phyloP scores from a whole-genome alignment of 2,329 filamentous ascomycete genomes.

The Xylaria sp. region DNA sequence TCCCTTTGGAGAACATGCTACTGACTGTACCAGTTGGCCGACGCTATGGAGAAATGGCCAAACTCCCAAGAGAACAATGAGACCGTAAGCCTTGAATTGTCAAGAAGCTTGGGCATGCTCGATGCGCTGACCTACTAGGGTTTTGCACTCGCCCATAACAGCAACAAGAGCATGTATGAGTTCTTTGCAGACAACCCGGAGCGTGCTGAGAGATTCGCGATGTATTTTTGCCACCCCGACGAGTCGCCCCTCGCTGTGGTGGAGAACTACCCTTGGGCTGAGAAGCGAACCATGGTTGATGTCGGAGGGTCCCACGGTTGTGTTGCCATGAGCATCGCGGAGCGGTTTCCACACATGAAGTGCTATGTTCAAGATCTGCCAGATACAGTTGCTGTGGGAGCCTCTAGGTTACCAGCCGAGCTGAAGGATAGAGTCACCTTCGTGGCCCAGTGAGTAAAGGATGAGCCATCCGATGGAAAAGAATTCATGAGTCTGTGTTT shows the following conservation, averaged over 20 bases:
- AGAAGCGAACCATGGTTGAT: constrained; percentile 25
- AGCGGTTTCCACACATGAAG: constrained; percentile 24
- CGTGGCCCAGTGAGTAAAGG: constrained; percentile 17
- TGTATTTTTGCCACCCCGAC: constrained; percentile 18
- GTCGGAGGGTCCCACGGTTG: constrained; percentile 27
- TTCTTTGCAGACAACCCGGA: constrained; percentile 22
- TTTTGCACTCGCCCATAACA: constrained; percentile 25
- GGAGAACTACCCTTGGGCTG: constrained; percentile 24
- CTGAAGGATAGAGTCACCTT: constrained; percentile 20
- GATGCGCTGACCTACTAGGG: constrained; percentile 9
- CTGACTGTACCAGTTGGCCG: constrained; percentile 15
- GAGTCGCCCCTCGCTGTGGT: constrained; percentile 9
- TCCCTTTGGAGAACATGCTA: not conserved
- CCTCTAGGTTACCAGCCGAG: constrained; percentile 9
- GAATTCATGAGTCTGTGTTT: not conserved
- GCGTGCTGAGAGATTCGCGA: constrained; percentile 17
- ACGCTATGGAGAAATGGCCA: constrained; percentile 28
- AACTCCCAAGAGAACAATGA: constrained; percentile 25
- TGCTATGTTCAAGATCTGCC: constrained; percentile 25
- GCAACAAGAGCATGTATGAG: constrained; percentile 24
- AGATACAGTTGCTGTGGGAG: constrained; percentile 16
- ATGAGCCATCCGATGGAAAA: not conserved
- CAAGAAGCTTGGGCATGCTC: not conserved
- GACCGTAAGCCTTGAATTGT: constrained; percentile 14
- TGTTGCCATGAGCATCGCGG: constrained; percentile 25